Percentiles rank a stretch among this genome's conserved stretches.
Evolutionary conservation across 1,284 basidiomycete genomes (phyloP).

Genomic region (Apiotrichum gamsii): DNA sequence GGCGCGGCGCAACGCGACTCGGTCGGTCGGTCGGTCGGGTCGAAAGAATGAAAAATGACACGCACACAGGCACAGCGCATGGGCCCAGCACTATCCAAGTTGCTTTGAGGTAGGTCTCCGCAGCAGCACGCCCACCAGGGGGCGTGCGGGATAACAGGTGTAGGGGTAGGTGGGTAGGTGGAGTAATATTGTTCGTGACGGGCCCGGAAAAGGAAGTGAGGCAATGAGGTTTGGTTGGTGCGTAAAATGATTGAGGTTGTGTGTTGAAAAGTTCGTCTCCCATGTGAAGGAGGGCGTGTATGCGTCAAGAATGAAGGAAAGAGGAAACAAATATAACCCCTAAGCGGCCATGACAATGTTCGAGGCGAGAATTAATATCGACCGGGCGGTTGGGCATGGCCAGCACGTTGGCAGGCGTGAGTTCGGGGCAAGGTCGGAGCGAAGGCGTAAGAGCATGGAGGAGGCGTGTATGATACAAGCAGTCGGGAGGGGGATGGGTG

Average conservation of each 20-base stretch:
- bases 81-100: neutral
- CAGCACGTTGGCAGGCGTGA: neutral
- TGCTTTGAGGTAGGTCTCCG: too few species aligned
- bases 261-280: too few species aligned
- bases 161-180: neutral
- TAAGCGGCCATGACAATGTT: neutral
- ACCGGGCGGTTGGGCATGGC: neutral
- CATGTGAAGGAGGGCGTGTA: neutral
- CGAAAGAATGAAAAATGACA: too few species aligned
- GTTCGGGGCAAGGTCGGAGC: neutral
- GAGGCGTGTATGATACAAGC: slow-evolving; percentile 3
- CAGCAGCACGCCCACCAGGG: too few species aligned
- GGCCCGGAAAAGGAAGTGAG: too few species aligned
- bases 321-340: slow-evolving; percentile 2
- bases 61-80: neutral
- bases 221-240: too few species aligned
- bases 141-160: neutral
- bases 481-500: neutral
- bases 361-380: neutral
- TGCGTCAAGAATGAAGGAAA: neutral
- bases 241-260: too few species aligned
- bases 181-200: neutral
- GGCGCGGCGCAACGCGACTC: slow-evolving; percentile 7
- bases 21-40: neutral
- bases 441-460: neutral